A percentile compares a stretch with the other conserved stretches of the same genome.
Conservation (phyloP, 2,329 filamentous ascomycete genomes). For the Fusarium sp. region DNA sequence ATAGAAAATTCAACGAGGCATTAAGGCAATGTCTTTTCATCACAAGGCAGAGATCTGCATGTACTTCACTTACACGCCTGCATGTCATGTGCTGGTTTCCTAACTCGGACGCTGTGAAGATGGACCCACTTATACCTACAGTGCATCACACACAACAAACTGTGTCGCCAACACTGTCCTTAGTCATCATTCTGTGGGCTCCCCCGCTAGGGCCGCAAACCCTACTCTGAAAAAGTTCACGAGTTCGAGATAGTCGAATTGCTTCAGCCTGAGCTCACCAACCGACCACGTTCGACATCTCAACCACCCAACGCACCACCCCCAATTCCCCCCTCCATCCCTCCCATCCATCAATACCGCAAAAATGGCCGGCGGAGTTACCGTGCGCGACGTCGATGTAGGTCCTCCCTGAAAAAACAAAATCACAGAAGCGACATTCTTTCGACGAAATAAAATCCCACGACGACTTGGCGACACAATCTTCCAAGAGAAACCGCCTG, state of each 20-base stretch:
- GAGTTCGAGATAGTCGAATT: conserved; percentile 24
- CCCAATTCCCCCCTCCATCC: conserved; percentile 39
- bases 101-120: background rate
- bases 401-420: conserved; percentile 56
- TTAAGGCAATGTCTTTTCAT: background rate
- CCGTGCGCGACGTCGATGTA: conserved; percentile 89
- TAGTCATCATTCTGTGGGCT: conserved; percentile 36
- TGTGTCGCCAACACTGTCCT: conserved; percentile 27
- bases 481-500: conserved; percentile 41
- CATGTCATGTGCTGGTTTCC: background rate
- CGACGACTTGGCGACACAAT: conserved; percentile 46
- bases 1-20: background rate
- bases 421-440: conserved; percentile 7
- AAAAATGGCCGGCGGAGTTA: conserved; percentile 84
- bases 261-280: conserved; percentile 35
- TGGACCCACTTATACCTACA: background rate
- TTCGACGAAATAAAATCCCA: too few species aligned
- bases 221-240: conserved; percentile 47
- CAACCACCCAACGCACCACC: conserved; percentile 48
- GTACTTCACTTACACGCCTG: conserved; percentile 11
- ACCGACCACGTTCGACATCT: conserved; percentile 47
- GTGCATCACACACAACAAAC: background rate
- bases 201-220: conserved; percentile 49
- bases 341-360: conserved; percentile 60
- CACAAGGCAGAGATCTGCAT: background rate